Base-by-base conservation (phyloP, 2,329 filamentous ascomycete genomes). In the Trichothecium sympodiale region DNA sequence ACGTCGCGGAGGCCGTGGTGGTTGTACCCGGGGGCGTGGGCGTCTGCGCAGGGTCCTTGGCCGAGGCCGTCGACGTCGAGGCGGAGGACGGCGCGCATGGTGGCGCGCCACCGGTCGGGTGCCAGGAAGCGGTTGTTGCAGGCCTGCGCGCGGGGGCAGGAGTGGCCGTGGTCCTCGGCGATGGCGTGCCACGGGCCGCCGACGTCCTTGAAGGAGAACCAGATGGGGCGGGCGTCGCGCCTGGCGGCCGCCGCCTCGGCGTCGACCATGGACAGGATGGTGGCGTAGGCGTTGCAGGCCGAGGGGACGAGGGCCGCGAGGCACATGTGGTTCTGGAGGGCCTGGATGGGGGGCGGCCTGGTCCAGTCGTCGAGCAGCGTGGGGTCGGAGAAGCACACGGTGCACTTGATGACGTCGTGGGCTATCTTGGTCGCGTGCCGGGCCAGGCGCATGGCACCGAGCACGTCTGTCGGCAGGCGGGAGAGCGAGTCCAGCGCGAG, bases 311-410 rank as follows among this genome's bases (percentile, higher is more conserved):
- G 61, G 2, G 72, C 66, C 6, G 65, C 70, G 4, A 79, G 56
- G 35, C 74, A 60, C 71, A 77, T 77, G 34, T 69, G 59, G 46
- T 65, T 76, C 48, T 78, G 74, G 41, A 74, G 70, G 20, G 60
- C 45, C 35, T 70, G 64, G 34, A 75, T 62, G 16, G 64, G 58
- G 2, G 60, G 56, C 1, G 55, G 50, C 20, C 52, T 43, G 17
- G 44, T 43, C 1, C 53, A 44, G 5, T 64, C 57, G 7, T 56
- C 46, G 13, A 60, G 31, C 23, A 59, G 37, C 12, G 29, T 10
- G 25, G 57, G 51, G 17, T 58, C 53, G 34, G 62, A 64, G 20
- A 10, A 25, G 54, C 74, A 79, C 13, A 52, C 43, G 2, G 57
- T 48, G 46, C 74, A 79, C 42, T 62, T 57, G 34, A 75, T 61